Evolutionary conservation across 352 stramenopile genomes (phyloP).

Genomic region (Globisporangium cederbergense): DNA sequence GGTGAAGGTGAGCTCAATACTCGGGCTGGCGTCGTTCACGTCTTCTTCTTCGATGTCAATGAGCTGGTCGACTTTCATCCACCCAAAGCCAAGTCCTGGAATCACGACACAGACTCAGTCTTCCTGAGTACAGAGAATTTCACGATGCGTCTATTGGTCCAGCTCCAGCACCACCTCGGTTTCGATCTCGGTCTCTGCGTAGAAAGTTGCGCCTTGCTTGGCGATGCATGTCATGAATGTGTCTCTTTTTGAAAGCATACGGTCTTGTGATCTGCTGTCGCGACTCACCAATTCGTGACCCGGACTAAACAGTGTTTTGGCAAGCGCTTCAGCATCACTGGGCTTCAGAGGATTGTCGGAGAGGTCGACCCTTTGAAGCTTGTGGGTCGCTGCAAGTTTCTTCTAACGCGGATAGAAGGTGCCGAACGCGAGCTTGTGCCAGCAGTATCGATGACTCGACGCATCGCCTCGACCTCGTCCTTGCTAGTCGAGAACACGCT

Average conservation of each 20-base stretch:
- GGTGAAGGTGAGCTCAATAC: background rate
- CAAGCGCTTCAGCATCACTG: background rate
- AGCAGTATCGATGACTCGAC: background rate
- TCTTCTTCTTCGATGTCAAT: background rate
- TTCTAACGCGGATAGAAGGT: conserved; percentile 8
- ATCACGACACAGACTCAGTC: background rate
- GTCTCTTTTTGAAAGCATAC: too few relatives aligned
- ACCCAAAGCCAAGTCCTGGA: background rate
- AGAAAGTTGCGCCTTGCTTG: background rate
- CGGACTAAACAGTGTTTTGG: background rate
- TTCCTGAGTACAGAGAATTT: background rate
- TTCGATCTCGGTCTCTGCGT: background rate
- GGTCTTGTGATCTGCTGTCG: background rate
- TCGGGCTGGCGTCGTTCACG: background rate
- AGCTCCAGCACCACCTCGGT: background rate
- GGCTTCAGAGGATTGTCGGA: background rate
- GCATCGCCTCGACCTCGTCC: background rate
- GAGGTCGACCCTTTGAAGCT: background rate
- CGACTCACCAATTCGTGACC: conserved; percentile 7
- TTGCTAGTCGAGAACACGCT: background rate
- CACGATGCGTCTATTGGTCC: background rate
- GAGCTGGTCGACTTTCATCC: background rate
- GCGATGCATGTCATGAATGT: background rate
- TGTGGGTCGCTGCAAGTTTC: background rate
- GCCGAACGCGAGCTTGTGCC: conserved; percentile 11